phyloP scores from a whole-genome alignment of 176 grass and related monocot genomes.

The Lolium multiflorum region DNA sequence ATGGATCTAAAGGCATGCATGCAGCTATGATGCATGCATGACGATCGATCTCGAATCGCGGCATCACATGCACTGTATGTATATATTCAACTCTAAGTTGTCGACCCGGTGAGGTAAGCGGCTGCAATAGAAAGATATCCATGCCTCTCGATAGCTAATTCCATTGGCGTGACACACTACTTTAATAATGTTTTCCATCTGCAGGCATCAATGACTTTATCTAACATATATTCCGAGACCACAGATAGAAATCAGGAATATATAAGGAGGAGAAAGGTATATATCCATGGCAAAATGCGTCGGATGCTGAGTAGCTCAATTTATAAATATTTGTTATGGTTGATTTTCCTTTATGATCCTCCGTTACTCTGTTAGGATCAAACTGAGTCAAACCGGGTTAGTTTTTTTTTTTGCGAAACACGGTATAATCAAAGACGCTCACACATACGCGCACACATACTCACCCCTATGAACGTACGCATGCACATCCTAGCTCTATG shows the following conservation, averaged over 20 bases:
- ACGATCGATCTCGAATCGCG: constrained; percentile 43
- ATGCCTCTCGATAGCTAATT: constrained; percentile 28
- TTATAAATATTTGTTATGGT: not conserved
- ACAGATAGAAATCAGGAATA: not conserved
- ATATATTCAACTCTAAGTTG: not conserved
- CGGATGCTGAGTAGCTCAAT: too few relatives aligned
- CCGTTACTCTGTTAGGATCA: too few relatives aligned
- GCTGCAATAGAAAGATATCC: constrained; percentile 17
- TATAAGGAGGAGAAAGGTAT: not conserved
- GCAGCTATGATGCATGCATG: not conserved
- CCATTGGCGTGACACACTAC: not conserved
- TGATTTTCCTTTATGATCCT: too few relatives aligned
- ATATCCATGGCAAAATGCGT: too few relatives aligned
- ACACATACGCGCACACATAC: too few relatives aligned
- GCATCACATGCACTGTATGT: constrained; percentile 41
- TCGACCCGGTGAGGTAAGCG: constrained; percentile 23
- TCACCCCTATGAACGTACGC: too few relatives aligned
- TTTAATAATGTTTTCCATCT: constrained; percentile 6
- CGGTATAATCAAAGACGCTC: too few relatives aligned
- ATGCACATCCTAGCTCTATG: too few relatives aligned
- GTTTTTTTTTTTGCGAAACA: too few relatives aligned
- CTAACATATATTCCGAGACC: not conserved
- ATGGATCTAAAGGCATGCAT: constrained; percentile 32
- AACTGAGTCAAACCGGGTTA: too few relatives aligned
- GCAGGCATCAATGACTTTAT: not conserved